phyloP scores from a whole-genome alignment of 768 basidiomycete genomes.

The Tubosaeta sp. region DNA sequence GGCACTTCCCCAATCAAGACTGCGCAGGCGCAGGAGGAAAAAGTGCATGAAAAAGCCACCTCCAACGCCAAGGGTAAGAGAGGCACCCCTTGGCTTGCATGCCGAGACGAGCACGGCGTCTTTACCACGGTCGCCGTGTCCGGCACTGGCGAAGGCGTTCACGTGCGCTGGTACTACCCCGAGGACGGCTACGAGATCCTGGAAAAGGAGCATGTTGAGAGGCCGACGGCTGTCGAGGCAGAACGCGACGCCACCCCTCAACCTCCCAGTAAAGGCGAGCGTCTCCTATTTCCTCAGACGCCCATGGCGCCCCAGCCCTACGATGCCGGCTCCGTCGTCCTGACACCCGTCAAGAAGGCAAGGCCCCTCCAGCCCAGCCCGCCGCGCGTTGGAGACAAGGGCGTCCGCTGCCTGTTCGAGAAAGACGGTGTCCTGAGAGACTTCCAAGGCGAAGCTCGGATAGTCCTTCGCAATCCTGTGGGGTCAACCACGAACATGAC shows the following conservation, averaged over 20 bases:
- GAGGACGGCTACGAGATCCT: conserved; percentile 2
- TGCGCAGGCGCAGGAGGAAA: neutral
- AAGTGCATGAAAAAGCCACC: neutral
- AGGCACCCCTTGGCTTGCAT: conserved; percentile 16
- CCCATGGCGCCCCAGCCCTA: conserved; percentile 19
- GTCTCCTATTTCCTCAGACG: conserved; percentile 14
- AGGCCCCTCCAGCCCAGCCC: conserved; percentile 28
- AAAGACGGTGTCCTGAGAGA: conserved; percentile 10
- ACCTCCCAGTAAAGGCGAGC: neutral
- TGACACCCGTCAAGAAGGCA: conserved; percentile 26
- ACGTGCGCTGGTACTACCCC: conserved; percentile 19
- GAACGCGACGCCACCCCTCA: conserved; percentile 16
- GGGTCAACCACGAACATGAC: conserved; percentile 24
- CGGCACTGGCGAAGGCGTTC: conserved; percentile 19
- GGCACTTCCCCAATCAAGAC: neutral
- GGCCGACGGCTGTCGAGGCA: conserved; percentile 13
- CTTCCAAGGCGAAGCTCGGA: conserved; percentile 11
- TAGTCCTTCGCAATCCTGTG: conserved; percentile 20
- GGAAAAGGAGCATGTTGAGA: conserved; percentile 9
- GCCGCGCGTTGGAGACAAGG: conserved; percentile 27
- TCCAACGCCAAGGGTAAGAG: neutral
- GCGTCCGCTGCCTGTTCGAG: conserved; percentile 19
- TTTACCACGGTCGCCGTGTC: conserved; percentile 14
- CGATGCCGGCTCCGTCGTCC: conserved; percentile 29
- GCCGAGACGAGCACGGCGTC: conserved; percentile 12